These are phyloP conservation scores for Globisporangium paddicum DNA, from an alignment of 352 stramenopile genomes.

Conservation along the genomic window DNA sequence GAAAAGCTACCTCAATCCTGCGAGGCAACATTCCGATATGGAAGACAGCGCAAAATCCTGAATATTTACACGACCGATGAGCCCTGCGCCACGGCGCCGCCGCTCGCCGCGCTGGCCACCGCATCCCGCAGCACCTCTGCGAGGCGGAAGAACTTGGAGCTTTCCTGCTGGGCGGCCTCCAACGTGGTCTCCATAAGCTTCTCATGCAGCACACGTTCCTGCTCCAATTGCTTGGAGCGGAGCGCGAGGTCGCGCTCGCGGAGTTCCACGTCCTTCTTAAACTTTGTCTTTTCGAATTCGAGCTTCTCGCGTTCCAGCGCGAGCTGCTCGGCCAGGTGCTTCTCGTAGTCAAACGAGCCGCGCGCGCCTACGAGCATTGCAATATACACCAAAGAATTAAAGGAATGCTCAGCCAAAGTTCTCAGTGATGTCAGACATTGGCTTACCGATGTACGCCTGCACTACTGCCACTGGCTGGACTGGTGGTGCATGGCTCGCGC, in stretches of 20 bases:
- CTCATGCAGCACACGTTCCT: conserved; percentile 51
- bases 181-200: conserved; percentile 41
- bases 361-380: conserved; percentile 18
- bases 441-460: conserved; percentile 23
- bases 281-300: conserved; percentile 67
- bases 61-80: conserved; percentile 34
- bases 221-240: conserved; percentile 59
- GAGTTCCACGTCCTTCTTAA: conserved; percentile 73
- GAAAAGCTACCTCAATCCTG: no score
- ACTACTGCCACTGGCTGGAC: conserved; percentile 8
- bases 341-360: conserved; percentile 68
- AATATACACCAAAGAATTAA: no score
- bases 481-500: background rate
- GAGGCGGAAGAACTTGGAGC: conserved; percentile 51
- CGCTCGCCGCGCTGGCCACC: conserved; percentile 25
- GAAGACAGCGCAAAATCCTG: background rate
- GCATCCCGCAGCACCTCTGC: conserved; percentile 56
- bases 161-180: conserved; percentile 45
- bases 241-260: conserved; percentile 60
- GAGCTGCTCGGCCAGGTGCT: conserved; percentile 66
- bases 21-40: no score
- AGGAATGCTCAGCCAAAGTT: no score
- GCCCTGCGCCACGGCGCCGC: background rate
- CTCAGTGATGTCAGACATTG: no score
- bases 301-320: conserved; percentile 64